A percentile compares a stretch with the other conserved stretches of the same genome.
Conservation (phyloP, 345 rosid genomes). For the Acer negundo region DNA sequence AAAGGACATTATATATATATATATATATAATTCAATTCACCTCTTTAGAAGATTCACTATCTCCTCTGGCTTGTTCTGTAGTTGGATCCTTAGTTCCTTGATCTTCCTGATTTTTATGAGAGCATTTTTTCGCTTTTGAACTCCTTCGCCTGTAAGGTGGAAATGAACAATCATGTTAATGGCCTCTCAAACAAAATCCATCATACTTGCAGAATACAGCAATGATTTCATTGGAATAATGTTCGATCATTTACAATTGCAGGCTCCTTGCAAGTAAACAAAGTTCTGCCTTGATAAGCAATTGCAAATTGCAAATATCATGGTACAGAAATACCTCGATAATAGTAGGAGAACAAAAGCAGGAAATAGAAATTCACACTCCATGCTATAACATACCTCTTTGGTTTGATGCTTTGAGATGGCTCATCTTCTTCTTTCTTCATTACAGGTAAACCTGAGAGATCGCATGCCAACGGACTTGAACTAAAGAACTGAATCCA, state of each 20-base stretch:
- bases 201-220: not conserved
- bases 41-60: slow-evolving; percentile 49
- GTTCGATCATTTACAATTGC: no score
- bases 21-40: slow-evolving; percentile 26
- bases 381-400: slow-evolving; percentile 34
- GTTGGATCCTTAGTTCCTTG: slow-evolving; percentile 19
- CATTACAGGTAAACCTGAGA: slow-evolving; percentile 50
- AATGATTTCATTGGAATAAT: not conserved
- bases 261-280: no score
- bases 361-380: slow-evolving; percentile 1
- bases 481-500: slow-evolving; percentile 54
- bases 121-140: slow-evolving; percentile 29
- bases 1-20: not conserved
- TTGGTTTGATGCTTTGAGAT: slow-evolving; percentile 24
- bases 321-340: not conserved
- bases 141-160: slow-evolving; percentile 29
- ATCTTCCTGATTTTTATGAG: slow-evolving; percentile 21
- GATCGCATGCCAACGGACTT: slow-evolving; percentile 55
- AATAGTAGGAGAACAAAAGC: not conserved
- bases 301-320: not conserved
- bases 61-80: slow-evolving; percentile 26
- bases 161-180: not conserved
- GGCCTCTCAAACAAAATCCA: not conserved
- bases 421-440: slow-evolving; percentile 39
- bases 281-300: not conserved